Evolutionary conservation across 108 stramenopile species (phyloP).

Genomic region (Epipyxis sp.): DNA sequence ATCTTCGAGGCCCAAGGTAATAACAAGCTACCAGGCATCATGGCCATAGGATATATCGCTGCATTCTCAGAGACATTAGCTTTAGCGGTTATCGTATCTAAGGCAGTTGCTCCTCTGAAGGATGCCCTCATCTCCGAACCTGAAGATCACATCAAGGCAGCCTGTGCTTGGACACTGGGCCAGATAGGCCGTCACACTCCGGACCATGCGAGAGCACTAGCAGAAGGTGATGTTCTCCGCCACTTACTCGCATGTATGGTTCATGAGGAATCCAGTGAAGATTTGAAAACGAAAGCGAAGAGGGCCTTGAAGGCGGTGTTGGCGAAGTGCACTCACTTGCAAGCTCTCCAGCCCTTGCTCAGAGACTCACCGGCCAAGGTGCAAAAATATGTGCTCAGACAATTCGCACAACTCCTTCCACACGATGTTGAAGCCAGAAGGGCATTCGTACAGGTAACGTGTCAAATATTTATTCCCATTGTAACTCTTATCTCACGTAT

Average conservation of each 20-base stretch:
- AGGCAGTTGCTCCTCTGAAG: constrained; percentile 73
- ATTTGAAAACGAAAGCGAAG: constrained; percentile 62
- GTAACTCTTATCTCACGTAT: neutral
- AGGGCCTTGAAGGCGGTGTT: constrained; percentile 66
- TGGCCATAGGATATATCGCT: constrained; percentile 66
- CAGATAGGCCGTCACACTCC: constrained; percentile 67
- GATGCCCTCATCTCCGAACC: constrained; percentile 70
- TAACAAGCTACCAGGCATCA: constrained; percentile 63
- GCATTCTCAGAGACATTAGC: constrained; percentile 69
- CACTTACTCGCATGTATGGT: constrained; percentile 67
- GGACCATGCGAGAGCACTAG: constrained; percentile 61
- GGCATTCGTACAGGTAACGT: constrained; percentile 62
- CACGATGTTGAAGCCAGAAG: constrained; percentile 63
- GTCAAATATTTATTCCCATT: too few relatives aligned
- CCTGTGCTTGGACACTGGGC: constrained; percentile 64
- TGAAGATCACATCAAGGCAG: constrained; percentile 70
- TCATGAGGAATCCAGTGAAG: constrained; percentile 54
- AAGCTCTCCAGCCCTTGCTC: constrained; percentile 65
- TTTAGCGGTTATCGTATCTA: constrained; percentile 70
- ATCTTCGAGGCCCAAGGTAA: constrained; percentile 61
- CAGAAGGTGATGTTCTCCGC: constrained; percentile 64
- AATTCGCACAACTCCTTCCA: constrained; percentile 64
- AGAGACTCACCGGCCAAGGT: constrained; percentile 61
- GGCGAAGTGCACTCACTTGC: constrained; percentile 63
- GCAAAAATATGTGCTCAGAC: constrained; percentile 67